Evolutionary conservation across 2,329 filamentous ascomycete genomes (phyloP).

Genomic region (Botryotinia globosa): DNA sequence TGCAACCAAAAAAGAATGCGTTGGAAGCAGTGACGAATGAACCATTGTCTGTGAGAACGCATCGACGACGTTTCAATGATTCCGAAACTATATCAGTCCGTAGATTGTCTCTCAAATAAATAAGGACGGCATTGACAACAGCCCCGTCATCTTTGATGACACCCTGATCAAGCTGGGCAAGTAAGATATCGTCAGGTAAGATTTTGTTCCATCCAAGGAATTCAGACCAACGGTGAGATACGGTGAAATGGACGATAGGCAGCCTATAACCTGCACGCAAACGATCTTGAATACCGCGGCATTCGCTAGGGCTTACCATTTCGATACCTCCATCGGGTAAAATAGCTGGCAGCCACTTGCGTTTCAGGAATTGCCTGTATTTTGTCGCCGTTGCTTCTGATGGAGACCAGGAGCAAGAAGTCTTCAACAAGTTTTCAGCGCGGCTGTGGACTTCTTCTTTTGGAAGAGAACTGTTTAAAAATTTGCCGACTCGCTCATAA

Average conservation of each 20-base stretch:
- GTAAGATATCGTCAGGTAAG: constrained; percentile 24
- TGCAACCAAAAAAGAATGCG: constrained; percentile 26
- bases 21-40: constrained; percentile 24
- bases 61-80: constrained; percentile 23
- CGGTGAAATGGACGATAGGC: constrained; percentile 20
- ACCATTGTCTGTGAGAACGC: constrained; percentile 22
- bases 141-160: constrained; percentile 18
- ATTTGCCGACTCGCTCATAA: constrained; percentile 22
- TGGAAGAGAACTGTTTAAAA: constrained; percentile 21
- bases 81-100: constrained; percentile 13
- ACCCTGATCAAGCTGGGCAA: constrained; percentile 27
- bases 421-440: constrained; percentile 21
- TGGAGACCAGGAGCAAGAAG: constrained; percentile 18
- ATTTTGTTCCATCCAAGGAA: constrained; percentile 28
- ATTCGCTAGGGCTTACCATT: constrained; percentile 25
- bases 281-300: constrained; percentile 24
- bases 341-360: constrained; percentile 29
- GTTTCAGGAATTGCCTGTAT: constrained; percentile 14
- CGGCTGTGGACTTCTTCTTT: constrained; percentile 11
- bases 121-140: constrained; percentile 28
- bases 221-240: constrained; percentile 24
- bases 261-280: constrained; percentile 26
- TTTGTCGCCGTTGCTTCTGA: background rate
- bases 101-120: constrained; percentile 23
- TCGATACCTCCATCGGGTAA: background rate